A percentile compares a stretch with the other conserved stretches of the same genome.
phyloP scores from a whole-genome alignment of 345 rosid genomes.

The Aethionema arabicum region DNA sequence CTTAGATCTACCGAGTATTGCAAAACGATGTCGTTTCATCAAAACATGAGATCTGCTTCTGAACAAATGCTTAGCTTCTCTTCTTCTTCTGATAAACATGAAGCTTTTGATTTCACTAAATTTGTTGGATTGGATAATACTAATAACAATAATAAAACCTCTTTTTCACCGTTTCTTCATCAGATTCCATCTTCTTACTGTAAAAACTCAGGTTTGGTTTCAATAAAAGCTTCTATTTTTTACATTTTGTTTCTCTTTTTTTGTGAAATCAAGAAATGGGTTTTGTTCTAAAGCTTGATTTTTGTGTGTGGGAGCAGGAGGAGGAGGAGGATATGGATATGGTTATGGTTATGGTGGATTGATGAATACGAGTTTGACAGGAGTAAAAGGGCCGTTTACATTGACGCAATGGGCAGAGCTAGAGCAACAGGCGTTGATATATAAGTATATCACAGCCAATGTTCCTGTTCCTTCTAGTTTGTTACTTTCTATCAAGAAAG shows the following conservation, averaged over 20 bases:
- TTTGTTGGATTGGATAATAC: conserved; percentile 35
- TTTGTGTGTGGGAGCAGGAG: conserved; percentile 16
- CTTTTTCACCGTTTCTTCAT: conserved; percentile 37
- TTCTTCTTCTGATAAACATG: conserved; percentile 44
- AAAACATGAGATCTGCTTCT: conserved; percentile 53
- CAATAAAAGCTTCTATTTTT: too few relatives aligned
- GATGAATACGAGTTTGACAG: conserved; percentile 42
- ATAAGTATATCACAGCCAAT: conserved; percentile 57
- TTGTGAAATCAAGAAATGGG: conserved; percentile 8
- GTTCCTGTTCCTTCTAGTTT: conserved; percentile 67
- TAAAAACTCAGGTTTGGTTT: conserved; percentile 45
- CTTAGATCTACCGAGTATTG: conserved; percentile 42
- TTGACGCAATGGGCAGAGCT: conserved; percentile 70
- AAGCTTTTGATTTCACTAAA: conserved; percentile 36
- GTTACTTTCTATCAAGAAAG: conserved; percentile 51
- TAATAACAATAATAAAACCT: conserved; percentile 19
- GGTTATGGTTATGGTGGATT: conserved; percentile 49
- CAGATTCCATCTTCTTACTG: conserved; percentile 34
- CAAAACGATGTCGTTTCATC: conserved; percentile 52
- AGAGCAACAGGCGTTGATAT: conserved; percentile 75
- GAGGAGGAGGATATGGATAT: conserved; percentile 5
- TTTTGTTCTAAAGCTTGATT: conserved; percentile 20
- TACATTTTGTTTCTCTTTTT: background rate
- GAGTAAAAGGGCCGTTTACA: conserved; percentile 59
- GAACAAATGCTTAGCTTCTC: conserved; percentile 61